Evolutionary conservation across 192 early-diverging fungal species (phyloP), one percentile per base, ranked within the genome.

Genomic region (Coemansia sp.): DNA sequence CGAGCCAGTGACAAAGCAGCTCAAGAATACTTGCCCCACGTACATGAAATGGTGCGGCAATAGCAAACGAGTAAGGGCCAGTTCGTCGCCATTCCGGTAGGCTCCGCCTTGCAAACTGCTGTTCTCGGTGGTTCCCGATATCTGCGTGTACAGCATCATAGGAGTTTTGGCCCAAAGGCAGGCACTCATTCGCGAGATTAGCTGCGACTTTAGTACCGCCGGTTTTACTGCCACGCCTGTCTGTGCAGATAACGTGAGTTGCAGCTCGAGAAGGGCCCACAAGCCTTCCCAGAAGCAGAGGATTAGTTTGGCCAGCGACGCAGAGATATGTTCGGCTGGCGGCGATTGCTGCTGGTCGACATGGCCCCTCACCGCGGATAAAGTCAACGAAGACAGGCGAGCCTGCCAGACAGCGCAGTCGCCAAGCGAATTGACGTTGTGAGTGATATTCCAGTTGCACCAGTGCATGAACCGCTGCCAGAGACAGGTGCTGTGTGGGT

Each of bases 401-500:
- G 52, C 30, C 9, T 69, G 67, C 76, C 76, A 78, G 19, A 37
- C 43, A 7, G 30, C 40, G 17, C 44, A 33, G 13, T 57, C 61
- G 8, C 61, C 28, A 10, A 21, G 8, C 13, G 65, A 26, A 9
- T 32, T 47, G 33, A 38, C 61, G 40, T 32, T 44, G 19, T 69
- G 68, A 14, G 28, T 4, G 21, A 37, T 53, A 42, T 68, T 72
- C 64, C 69, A 79, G 32, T 69, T 62, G 35, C 77, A 79, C 77
- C 77, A 79, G 7, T 67, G 62, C 21, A 68, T 62, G 30, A 74
- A 79, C 2, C 77, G 73, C 43, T 65, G 64, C 77, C 77, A 79
- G 21, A 79, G 63, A 10, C 53, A 63, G 9, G 47, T 40, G 40
- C 77, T 79, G 37, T 38, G 55, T 17, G 77, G 65, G 26, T 71